A percentile compares a stretch with the other conserved stretches of the same genome.
Evolutionary conservation across 257 asterid genomes (phyloP).

Genomic region (Solanum appendiculatum): DNA sequence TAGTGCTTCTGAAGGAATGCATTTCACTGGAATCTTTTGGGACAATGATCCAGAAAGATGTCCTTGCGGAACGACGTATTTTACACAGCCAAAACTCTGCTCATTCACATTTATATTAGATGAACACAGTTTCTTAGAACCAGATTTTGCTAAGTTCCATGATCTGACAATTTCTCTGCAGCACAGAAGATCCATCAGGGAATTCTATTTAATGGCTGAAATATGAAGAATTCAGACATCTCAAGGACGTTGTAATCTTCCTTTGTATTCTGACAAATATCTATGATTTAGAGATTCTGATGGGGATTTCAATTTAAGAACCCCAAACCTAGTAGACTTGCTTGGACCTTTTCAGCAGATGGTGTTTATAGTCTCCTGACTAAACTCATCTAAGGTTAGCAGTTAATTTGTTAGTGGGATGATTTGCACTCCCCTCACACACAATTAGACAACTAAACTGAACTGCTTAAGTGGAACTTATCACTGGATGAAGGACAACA

Average conservation of each 20-base stretch:
- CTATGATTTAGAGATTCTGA: background rate
- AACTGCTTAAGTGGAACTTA: background rate
- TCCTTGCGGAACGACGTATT: constrained; percentile 8
- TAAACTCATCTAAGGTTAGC: background rate
- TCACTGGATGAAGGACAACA: background rate
- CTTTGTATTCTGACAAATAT: background rate
- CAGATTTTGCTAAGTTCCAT: constrained; percentile 14
- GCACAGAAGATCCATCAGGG: background rate
- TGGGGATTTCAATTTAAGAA: background rate
- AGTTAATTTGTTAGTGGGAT: background rate
- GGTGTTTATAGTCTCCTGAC: background rate
- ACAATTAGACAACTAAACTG: background rate
- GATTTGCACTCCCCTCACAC: background rate
- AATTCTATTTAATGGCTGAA: background rate
- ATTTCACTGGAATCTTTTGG: constrained; percentile 4
- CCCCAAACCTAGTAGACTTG: background rate
- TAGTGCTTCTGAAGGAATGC: constrained; percentile 25
- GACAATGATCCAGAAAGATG: constrained; percentile 1
- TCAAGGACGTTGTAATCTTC: background rate
- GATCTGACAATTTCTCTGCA: constrained; percentile 31
- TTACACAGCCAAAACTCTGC: constrained; percentile 10
- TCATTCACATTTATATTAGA: constrained; percentile 24
- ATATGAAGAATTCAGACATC: background rate
- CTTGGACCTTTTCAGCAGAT: background rate
- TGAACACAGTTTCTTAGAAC: constrained; percentile 5